Percentiles rank a stretch among this genome's conserved stretches.
Conservation (phyloP, 1,284 basidiomycete species). For the Trametes hirsuta region DNA sequence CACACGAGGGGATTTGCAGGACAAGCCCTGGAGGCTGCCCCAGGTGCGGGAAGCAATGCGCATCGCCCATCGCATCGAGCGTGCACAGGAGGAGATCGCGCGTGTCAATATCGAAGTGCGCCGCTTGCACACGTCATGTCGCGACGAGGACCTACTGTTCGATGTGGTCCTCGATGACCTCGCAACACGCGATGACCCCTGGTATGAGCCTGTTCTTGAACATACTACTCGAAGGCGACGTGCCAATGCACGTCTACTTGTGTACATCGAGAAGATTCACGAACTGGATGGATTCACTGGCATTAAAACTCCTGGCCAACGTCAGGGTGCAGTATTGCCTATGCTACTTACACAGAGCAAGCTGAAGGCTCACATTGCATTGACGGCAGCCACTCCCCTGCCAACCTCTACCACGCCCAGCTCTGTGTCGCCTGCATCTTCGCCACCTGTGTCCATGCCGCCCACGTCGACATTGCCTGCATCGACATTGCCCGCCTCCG, state of each 20-base stretch:
- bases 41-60: constrained; percentile 32
- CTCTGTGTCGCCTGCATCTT: too few species aligned
- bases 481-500: too few species aligned
- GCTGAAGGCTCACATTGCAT: not conserved
- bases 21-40: constrained; percentile 35
- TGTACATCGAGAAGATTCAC: not conserved
- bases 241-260: constrained; percentile 10
- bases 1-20: constrained; percentile 31
- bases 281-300: constrained; percentile 2
- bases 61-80: constrained; percentile 31
- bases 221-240: not conserved
- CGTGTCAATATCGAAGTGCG: constrained; percentile 33
- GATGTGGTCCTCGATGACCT: not conserved
- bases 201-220: constrained; percentile 1
- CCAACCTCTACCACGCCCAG: too few species aligned
- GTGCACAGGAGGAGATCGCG: constrained; percentile 39
- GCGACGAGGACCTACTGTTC: constrained; percentile 25
- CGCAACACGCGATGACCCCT: not conserved
- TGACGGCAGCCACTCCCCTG: too few species aligned
- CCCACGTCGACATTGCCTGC: too few species aligned
- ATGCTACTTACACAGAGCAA: not conserved
- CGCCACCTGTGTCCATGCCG: too few species aligned
- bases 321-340: not conserved
- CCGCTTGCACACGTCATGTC: constrained; percentile 28
- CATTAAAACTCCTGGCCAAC: not conserved